Evolutionary conservation across 1,284 basidiomycete genomes (phyloP).

Genomic region (Bjerkandera adusta): DNA sequence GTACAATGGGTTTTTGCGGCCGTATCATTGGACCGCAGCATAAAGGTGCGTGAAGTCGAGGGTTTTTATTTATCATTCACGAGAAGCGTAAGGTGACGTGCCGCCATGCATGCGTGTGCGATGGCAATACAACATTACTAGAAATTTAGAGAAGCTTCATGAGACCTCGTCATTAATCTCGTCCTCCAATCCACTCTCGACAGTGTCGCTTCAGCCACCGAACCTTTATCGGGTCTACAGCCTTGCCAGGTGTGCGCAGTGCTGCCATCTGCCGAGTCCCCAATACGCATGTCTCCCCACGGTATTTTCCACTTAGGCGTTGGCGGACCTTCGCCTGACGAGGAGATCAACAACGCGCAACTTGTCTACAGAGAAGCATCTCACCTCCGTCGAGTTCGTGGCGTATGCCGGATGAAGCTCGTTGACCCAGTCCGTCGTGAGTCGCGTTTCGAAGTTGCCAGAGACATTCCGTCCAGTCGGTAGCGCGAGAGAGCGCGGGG

Average conservation of each 20-base stretch:
- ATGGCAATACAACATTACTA: no score
- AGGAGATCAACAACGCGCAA: no score
- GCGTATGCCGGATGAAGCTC: slow-evolving; percentile 8
- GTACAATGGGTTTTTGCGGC: no score
- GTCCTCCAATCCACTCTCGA: slow-evolving; percentile 23
- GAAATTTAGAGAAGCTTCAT: no score
- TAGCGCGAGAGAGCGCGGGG: slow-evolving; percentile 39
- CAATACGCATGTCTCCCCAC: slow-evolving; percentile 54
- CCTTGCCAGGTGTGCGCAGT: slow-evolving; percentile 22
- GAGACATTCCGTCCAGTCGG: slow-evolving; percentile 66
- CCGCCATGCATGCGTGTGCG: no score
- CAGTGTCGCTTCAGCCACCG: slow-evolving; percentile 33
- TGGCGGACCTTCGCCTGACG: slow-evolving; percentile 38
- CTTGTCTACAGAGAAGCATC: slow-evolving; percentile 3
- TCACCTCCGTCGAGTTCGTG: slow-evolving; percentile 14
- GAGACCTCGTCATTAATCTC: no score
- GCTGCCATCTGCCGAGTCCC: slow-evolving; percentile 43
- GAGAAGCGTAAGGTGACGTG: no score
- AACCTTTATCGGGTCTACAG: slow-evolving; percentile 26
- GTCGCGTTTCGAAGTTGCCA: slow-evolving; percentile 44
- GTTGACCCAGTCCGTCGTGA: slow-evolving; percentile 24
- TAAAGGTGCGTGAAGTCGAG: no score
- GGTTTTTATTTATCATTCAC: no score
- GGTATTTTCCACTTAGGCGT: slow-evolving; percentile 45
- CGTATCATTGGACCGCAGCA: no score